Conservation (phyloP, 164 flowering plant species). For the Protea cynaroides region DNA sequence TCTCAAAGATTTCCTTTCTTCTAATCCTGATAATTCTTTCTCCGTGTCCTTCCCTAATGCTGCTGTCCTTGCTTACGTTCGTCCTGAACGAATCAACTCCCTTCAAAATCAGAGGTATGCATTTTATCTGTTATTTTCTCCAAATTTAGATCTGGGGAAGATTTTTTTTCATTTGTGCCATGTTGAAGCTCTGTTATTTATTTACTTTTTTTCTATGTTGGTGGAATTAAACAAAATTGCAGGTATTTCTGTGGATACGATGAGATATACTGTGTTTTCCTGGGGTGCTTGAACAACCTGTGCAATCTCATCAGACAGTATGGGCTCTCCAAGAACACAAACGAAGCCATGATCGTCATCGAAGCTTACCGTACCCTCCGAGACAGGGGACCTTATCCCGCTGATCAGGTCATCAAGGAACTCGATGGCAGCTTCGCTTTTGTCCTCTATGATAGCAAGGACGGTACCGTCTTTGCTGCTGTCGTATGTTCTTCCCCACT, state of each 20-base stretch:
- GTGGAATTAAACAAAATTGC: conserved; percentile 7
- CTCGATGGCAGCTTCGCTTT: conserved; percentile 85
- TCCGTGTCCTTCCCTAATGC: conserved; percentile 52
- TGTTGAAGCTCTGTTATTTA: too few species aligned
- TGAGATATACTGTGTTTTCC: conserved; percentile 71
- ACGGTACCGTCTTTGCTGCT: conserved; percentile 64
- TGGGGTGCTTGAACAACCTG: conserved; percentile 72
- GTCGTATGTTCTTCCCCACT: conserved; percentile 33
- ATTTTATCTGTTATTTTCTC: background rate
- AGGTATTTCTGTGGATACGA: conserved; percentile 79
- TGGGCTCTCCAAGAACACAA: conserved; percentile 56
- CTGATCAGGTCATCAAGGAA: conserved; percentile 90
- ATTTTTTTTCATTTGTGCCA: too few species aligned
- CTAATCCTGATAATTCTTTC: conserved; percentile 43
- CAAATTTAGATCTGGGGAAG: background rate
- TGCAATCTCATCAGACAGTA: conserved; percentile 58
- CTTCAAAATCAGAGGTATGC: conserved; percentile 28
- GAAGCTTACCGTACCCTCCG: conserved; percentile 84
- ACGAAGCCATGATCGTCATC: conserved; percentile 77
- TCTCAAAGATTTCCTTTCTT: conserved; percentile 45
- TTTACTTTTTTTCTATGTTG: background rate
- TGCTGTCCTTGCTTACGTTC: conserved; percentile 63
- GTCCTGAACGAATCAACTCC: conserved; percentile 22
- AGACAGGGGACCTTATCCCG: conserved; percentile 89
- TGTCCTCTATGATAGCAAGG: conserved; percentile 66